Base-by-base conservation (phyloP, 768 basidiomycete species). In the Candolleomyces eurysporus region DNA sequence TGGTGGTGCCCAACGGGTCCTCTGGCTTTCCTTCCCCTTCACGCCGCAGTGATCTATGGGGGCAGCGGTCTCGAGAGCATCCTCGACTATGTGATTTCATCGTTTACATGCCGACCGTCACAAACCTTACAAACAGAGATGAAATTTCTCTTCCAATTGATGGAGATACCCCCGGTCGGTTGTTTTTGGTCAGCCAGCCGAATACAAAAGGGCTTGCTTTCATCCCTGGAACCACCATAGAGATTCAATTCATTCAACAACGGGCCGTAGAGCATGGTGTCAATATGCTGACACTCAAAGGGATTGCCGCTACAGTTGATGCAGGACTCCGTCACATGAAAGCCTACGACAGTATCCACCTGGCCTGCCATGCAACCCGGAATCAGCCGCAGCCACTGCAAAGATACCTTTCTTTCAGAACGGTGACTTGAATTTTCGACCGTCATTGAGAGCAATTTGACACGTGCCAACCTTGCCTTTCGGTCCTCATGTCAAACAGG, bases 401-500 rank as follows among this genome's bases (percentile, higher is more conserved):
- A 43, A 72, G 67, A 43, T 68, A 62, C 4, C 71, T 19, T 54
- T 64, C 40, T 59, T 73, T 31, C 53, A 17, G 68, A 14, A 67
- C 31, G 64, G 67, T 1, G 51, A 36, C 31, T 61, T 71, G 17
- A 61, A 55, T 65, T 59, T 19, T 1, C 46, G 42, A 13, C 19
- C 32, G n/a, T 62, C 65, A 1, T 63, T 64, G 8, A 22, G 48
- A 30, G 61, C 21, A 19, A 45, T 17, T 32, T 68, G 6, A 19
- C 48, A 3, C 43, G 58, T 31, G 59, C 65, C 7, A 64, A 68
- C 30, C 65, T 79, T 22, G 79, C 77, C 0, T 73, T 75, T 62
- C 66, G 79, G 2, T 77, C 78, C 0, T 77, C 79, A 0, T 79
- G 79, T 59, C 69, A 79, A 50, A 80, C 76, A 3, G 70, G 73